Base-by-base conservation (phyloP, 495 filamentous ascomycete genomes). In the Daldinia vernicosa region DNA sequence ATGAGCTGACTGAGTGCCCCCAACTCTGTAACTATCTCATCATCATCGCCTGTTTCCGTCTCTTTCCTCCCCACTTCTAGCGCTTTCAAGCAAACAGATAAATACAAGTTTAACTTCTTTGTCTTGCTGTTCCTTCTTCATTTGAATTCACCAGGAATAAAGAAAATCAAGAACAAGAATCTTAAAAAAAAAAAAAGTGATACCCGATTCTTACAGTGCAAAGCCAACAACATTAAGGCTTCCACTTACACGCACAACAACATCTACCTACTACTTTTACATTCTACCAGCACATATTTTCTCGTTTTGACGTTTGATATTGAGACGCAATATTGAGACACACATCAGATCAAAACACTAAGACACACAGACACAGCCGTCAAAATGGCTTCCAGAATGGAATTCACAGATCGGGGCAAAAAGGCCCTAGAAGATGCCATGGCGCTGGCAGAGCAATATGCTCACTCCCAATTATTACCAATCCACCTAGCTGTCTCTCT, bases 401-500 rank as follows among this genome's bases (percentile, higher is more conserved):
- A 96, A 74, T 96, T 97, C 76, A 99, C 95, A 66, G 95, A 98
- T 77, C 85, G 92, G 81, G 95, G 92, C 57, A 90, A 92, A 78
- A 91, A 93, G 82, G 90, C 95, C 71, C 81, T 99, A 76, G 87
- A 90, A 65, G 95, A 97, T 79, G 91, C 94, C 77, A 91, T 92
- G 81, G 84, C 85, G 40, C 86, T 97, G 62, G 92, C 94, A 58
- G 88, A 92, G 76, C 89, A 93, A 83, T 95, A 98, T 74, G 88
- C 90, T 6, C 95, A 98, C 82, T 88, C 93, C 11, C 95, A 99
- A 80, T 86, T 97, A 65, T 81, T 92, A 60, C 95, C 95, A 11
- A 75, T 97, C 47, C 95, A 99, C 79, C 86, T 99, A 39, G 94
- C 93, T 28, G 90, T 96, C 54, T 85, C 94, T 9, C 89, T 99